Base-by-base conservation (phyloP, 495 filamentous ascomycete genomes). In the Evernia prunastri region DNA sequence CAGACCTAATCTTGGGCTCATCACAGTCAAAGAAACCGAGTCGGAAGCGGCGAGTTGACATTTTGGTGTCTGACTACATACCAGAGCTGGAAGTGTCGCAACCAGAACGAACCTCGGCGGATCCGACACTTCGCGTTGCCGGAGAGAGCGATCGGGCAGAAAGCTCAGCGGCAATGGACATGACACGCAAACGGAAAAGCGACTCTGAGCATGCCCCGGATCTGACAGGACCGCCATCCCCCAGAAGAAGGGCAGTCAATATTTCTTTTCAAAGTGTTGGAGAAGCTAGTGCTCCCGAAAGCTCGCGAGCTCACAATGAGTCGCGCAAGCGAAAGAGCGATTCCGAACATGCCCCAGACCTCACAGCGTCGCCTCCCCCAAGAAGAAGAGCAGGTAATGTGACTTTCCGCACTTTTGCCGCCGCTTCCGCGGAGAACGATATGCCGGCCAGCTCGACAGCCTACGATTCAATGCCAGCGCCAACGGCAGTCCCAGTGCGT, bases 1-100 rank as follows among this genome's bases (percentile, higher is more conserved):
- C 63, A 23, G 69, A 69, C 40, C 42, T 71, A 15, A 67, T 71
- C 12, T 67, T 71, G 3, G 49, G 56, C 35, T 56, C 51, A 23
- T 39, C 51, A 20, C 53, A 42, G n/a, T 20, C 23, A 12, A 59
- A 59, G 36, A 59, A 59, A 29, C 13, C 25, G 23, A 59, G 57
- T 23, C 47, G 25, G 7, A 56, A 43, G 49, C 35, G 27, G 25
- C 49, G 36, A 56, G 10, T 9, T 51, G 10, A 56, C 39, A 31
- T 39, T 33, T 45, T 29, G 3, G 18, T n/a, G 17, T 23, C 8
- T 1, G 15, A 31, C 17, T 31, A 51, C 11, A 23, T 11, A 12
- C 45, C 45, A 23, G 9, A 13, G 5, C 23, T 25, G 15, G n/a
- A 17, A 33, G 60, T 1, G 1, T 62, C 45, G 33, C 59, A 45